Base-by-base conservation (phyloP, 805 yeast genomes). In the Zygoascus tannicola region DNA sequence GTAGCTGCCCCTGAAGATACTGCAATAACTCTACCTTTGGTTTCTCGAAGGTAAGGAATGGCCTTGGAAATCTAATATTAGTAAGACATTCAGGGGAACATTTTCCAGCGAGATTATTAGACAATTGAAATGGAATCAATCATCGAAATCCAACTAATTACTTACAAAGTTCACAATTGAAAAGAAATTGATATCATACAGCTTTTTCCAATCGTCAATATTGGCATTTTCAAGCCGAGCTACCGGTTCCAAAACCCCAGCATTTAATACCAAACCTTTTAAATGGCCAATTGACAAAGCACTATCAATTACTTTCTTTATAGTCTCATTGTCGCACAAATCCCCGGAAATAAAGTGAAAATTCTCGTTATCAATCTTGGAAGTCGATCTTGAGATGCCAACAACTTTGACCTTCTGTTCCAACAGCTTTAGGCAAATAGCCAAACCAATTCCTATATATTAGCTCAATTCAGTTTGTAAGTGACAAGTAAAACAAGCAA, bases 1-100 rank as follows among this genome's bases (percentile, higher is more conserved):
- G 73, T 70, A 16, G 94, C 73, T 0, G 97, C 97, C 4, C 96
- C 97, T 1, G 95, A 85, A 16, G 94, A 83, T 0, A 88, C 95
- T 44, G 81, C 76, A n/a, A 90, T 68, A 32, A 82, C 70, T 35
- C 68, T 72, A 0, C 95, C 95, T 12, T 71, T 64, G 3, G 76
- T 50, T 41, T 67, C 59, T 32, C 74, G 65, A 50, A 90, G 65
- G 32, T 72, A 65, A 0, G 90, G 87, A 38, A 84, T 60, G 0
- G 82, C 64, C 30, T 63, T 50, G 19, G 30, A 26, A 12, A 26
- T 26, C 30, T 26, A 26, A 12, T 7, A 12, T 26, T 26, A 26
- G 30, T 26, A 8, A 26, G 30, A 8, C 12, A 26, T 7, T 26
- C 30, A 26, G 30, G 7, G 7, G 30, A 12, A 7, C 12, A 26